phyloP scores from a whole-genome alignment of 495 filamentous ascomycete species.

The Evernia prunastri region DNA sequence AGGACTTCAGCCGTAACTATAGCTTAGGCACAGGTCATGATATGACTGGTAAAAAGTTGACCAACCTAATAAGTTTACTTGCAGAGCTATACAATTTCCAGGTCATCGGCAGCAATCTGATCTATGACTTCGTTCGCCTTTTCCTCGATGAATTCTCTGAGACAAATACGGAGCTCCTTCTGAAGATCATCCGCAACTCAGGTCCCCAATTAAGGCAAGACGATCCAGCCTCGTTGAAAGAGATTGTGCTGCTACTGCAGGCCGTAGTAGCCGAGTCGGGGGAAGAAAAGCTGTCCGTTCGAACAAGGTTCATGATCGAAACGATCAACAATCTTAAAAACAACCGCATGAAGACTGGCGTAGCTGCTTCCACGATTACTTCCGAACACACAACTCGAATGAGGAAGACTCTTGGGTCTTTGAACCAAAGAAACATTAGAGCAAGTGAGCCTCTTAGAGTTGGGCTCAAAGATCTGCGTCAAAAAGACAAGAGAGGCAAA shows the following conservation, averaged over 20 bases:
- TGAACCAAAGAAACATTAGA: constrained; percentile 62
- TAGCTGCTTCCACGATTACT: constrained; percentile 52
- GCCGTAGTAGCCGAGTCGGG: constrained; percentile 58
- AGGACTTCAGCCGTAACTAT: constrained; percentile 57
- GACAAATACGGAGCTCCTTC: constrained; percentile 82
- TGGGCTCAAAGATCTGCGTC: constrained; percentile 68
- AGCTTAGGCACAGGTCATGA: constrained; percentile 35
- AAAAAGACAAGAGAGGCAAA: constrained; percentile 81
- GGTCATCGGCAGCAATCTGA: constrained; percentile 68
- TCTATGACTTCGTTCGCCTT: constrained; percentile 83
- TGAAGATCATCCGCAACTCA: constrained; percentile 74
- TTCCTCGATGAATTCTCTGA: constrained; percentile 74
- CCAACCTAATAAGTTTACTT: constrained; percentile 79
- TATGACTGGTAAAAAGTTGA: constrained; percentile 55
- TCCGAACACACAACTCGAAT: constrained; percentile 76
- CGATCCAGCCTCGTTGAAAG: constrained; percentile 83
- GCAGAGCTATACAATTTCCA: constrained; percentile 88
- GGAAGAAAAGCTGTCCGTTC: constrained; percentile 67
- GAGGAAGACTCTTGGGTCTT: constrained; percentile 70
- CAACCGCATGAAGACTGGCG: constrained; percentile 75
- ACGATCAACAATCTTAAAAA: constrained; percentile 91
- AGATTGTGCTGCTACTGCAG: constrained; percentile 77
- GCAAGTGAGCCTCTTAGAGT: constrained; percentile 77
- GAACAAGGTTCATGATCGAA: constrained; percentile 97
- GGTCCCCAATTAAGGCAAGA: constrained; percentile 82